Conservation (phyloP, 2,329 filamentous ascomycete species). For the Polytolypa hystricis region DNA sequence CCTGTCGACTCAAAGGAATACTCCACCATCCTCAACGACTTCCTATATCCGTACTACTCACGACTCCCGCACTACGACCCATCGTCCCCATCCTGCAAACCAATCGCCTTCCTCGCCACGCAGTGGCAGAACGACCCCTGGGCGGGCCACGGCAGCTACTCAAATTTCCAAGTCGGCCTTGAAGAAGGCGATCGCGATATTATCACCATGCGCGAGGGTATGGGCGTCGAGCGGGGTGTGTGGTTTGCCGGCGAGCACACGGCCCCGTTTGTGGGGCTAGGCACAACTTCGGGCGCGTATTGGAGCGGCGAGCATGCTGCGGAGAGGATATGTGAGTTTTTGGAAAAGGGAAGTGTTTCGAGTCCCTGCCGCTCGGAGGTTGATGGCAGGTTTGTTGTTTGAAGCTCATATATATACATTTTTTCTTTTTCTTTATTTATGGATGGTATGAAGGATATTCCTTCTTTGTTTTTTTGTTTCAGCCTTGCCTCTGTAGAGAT, state of each 20-base stretch:
- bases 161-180: conserved; percentile 71
- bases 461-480: no score
- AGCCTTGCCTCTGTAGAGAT: no score
- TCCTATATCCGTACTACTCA: conserved; percentile 70
- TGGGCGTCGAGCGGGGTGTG: conserved; percentile 47
- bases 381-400: no score
- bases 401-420: no score
- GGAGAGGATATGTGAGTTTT: conserved; percentile 33
- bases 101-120: conserved; percentile 55
- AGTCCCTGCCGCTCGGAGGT: no score
- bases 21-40: conserved; percentile 47
- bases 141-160: conserved; percentile 72
- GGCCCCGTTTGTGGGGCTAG: conserved; percentile 76
- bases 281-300: conserved; percentile 81
- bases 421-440: no score
- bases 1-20: conserved; percentile 36
- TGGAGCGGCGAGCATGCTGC: conserved; percentile 79
- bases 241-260: conserved; percentile 91
- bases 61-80: conserved; percentile 57
- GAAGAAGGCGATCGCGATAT: conserved; percentile 62
- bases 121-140: conserved; percentile 69
- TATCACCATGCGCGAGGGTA: conserved; percentile 43
- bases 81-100: conserved; percentile 46
- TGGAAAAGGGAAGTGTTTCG: conserved; percentile 1
- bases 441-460: no score